Evolutionary conservation across 148 eudicot species (phyloP), one percentile per base, ranked within the genome.

Genomic region (Chenopodium formosanum): DNA sequence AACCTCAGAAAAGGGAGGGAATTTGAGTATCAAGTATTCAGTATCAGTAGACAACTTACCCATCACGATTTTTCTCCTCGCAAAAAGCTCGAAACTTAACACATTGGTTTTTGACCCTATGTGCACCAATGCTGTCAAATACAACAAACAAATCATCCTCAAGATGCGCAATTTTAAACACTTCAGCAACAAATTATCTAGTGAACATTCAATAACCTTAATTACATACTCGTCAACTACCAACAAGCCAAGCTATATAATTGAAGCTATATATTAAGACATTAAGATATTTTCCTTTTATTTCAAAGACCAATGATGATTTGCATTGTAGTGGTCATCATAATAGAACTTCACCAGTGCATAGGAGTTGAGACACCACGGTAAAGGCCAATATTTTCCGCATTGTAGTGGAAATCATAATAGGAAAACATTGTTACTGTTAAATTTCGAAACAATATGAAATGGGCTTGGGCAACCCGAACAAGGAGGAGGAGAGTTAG

Each of bases 111-210:
- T 81, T 90, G 23, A 93, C 86, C 82, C 89, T 86, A 75, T 87
- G 85, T 62, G 95, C 92, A 31, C 97, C 94, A 12, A 92, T 82
- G 85, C 92, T 91, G 92, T 75, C 68, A 88, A 70, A 34, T 9
- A 60, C 3, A 46, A 22, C 22, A 22, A 37, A 76, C 25, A 56
- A 17, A 56, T 23, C 70, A 52, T 25, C 56, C 48, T 60, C 17
- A 75, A 44, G 68, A 25, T 12, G 7, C 4, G 62, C 37, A 50
- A 12, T 11, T 2, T 3, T 48, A 73, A 46, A 80, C 27, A 71
- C 7, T 13, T 31, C 27, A 11, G 34, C 48, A 32, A 13, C 16
- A 50, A 5, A 27, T 5, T 22, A 72, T 44, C 2, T n/a, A 46
- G 23, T 44, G 29, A 46, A n/a, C n/a, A 1, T 50, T 14, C 77